Evolutionary conservation across 371 early-diverging fungal species (phyloP), one percentile per base, ranked within the genome.

Genomic region (Mucor velutinosus): DNA sequence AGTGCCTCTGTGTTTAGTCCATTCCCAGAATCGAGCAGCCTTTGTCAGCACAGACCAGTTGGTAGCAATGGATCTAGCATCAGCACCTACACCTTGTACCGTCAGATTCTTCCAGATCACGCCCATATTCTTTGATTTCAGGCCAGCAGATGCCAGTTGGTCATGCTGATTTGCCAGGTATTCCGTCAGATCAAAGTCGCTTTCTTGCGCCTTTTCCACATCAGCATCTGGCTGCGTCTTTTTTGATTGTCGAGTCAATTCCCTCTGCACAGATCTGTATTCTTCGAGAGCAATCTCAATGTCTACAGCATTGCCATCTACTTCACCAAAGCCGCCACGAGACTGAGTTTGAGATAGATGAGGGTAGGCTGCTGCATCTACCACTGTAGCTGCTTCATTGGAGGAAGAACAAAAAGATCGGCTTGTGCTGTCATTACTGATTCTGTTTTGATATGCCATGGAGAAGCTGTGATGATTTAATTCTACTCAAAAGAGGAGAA

Each of bases 41-140:
- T 39, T 56, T 12, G 62, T 1, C 19, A 71, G 21, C 10, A 58
- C 64, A 60, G 67, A 67, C 27, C 60, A 61, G 4, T 63, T 70
- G 14, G 80, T 82, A 2, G 74, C 67, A 30, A 82, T 80, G 1
- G 73, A 68, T 30, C 74, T 71, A 3, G 78, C 77, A 35, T 80
- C 83, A 21, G 83, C 78, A 51, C 78, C 80, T 5, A 72, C 37
- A 12, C 83, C 82, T 70, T 69, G 66, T 14, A 84, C 84, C 23
- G 75, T 74, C 41, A 84, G 51, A 41, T 80, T 60, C 59, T 76
- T 77, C 74, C 82, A 82, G 27, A 79, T 60, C 4, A 86, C 73
- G 63, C 86, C 85, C 70, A 86, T 67, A 25, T 75, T 73, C 17
- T 81, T 77, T n/a, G 74, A 49, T 45, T 86, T 81, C 58, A 80